A percentile compares a stretch with the other conserved stretches of the same genome.
These are phyloP conservation scores for Pythium sp. DNA, from an alignment of 352 stramenopile genomes.

Conservation along the genomic window DNA sequence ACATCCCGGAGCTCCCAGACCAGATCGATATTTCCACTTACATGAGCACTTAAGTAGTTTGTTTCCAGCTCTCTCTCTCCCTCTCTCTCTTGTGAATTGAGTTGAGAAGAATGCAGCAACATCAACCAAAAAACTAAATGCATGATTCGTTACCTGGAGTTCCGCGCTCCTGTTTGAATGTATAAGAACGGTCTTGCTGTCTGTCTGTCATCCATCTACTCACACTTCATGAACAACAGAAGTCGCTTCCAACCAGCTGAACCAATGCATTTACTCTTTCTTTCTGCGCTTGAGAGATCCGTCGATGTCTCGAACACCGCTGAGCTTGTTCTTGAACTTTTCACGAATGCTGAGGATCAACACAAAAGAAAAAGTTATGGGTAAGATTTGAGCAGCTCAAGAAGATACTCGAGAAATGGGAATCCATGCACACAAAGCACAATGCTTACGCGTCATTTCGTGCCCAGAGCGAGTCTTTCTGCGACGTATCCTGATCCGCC, in stretches of 20 bases:
- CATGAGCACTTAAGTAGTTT: conserved; percentile 85
- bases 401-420: background rate
- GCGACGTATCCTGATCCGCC: conserved; percentile 95
- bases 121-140: conserved; percentile 10
- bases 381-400: background rate
- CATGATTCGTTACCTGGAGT: conserved; percentile 9
- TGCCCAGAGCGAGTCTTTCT: conserved; percentile 74
- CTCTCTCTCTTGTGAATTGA: background rate
- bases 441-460: conserved; percentile 56
- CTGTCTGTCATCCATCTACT: background rate
- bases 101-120: conserved; percentile 4
- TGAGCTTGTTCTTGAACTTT: conserved; percentile 74
- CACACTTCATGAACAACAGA: too few relatives aligned
- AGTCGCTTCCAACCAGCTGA: too few relatives aligned
- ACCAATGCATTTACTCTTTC: too few relatives aligned
- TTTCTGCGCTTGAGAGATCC: conserved; percentile 51
- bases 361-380: background rate
- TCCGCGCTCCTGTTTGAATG: conserved; percentile 1
- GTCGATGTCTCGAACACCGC: conserved; percentile 72
- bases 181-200: background rate
- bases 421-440: background rate
- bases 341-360: conserved; percentile 52
- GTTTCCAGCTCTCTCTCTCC: background rate
- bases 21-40: conserved; percentile 99
- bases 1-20: conserved; percentile 99